Evolutionary conservation across 139 green algal genomes (phyloP).

Genomic region (Desmodesmus armatus): DNA sequence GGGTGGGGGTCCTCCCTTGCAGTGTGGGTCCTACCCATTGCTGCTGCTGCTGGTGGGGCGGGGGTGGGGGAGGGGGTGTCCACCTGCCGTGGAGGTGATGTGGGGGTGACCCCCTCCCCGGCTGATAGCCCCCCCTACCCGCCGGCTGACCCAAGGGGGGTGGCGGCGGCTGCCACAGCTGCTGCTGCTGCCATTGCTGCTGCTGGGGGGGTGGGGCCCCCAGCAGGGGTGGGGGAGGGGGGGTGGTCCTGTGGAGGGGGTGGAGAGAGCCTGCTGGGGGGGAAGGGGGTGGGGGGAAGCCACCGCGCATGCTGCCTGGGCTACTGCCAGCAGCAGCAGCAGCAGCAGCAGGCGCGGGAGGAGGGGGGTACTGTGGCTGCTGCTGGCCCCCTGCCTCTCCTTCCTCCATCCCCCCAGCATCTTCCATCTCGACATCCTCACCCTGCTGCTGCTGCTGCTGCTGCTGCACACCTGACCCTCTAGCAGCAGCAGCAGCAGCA

Average conservation of each 20-base stretch:
- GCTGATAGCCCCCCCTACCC: too few relatives aligned
- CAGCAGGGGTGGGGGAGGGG: background rate
- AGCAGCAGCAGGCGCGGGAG: background rate
- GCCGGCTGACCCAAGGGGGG: too few relatives aligned
- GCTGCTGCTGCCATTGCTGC: background rate
- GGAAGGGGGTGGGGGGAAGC: background rate
- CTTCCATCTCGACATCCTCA: background rate
- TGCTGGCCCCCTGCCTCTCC: too few relatives aligned
- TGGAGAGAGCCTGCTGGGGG: background rate
- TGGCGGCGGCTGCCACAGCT: too few relatives aligned
- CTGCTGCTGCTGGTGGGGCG: too few relatives aligned
- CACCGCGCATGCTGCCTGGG: background rate
- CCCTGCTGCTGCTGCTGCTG: background rate
- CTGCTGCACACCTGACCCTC: background rate
- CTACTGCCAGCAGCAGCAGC: constrained; percentile 1
- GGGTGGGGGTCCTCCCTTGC: too few relatives aligned
- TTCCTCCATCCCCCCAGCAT: background rate
- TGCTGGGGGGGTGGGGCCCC: background rate
- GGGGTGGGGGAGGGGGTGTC: too few relatives aligned
- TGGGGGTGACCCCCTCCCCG: too few relatives aligned
- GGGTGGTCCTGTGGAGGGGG: background rate
- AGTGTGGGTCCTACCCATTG: too few relatives aligned
- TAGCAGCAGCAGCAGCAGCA: constrained; percentile 25
- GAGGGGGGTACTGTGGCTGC: background rate
- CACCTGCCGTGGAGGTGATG: too few relatives aligned